phyloP scores from a whole-genome alignment of 2,329 filamentous ascomycete species.

The Sporothrix pallida region DNA sequence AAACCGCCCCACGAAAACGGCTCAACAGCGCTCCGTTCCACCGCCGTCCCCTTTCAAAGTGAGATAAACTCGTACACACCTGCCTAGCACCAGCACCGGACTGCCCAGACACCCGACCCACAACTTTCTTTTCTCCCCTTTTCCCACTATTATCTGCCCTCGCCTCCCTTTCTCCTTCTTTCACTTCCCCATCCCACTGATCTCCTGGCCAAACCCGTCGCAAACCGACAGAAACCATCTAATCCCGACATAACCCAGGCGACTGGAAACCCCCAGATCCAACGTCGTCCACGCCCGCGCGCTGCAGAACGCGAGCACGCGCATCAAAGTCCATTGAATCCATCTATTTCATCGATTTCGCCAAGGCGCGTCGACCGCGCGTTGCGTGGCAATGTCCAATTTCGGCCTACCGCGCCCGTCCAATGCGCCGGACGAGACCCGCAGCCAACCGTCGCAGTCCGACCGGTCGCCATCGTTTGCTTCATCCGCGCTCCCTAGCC shows the following conservation, averaged over 20 bases:
- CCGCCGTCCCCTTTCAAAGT: neutral
- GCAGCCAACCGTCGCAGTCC: slow-evolving; percentile 32
- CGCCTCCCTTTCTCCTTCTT: slow-evolving; percentile 10
- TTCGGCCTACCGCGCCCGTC: slow-evolving; percentile 37
- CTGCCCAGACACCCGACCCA: neutral
- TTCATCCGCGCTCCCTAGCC: slow-evolving; percentile 32
- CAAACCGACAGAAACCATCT: slow-evolving; percentile 42
- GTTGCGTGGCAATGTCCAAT: slow-evolving; percentile 41
- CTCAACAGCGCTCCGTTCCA: neutral
- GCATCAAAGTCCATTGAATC: slow-evolving; percentile 22
- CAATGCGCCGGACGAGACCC: slow-evolving; percentile 30
- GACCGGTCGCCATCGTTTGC: slow-evolving; percentile 35
- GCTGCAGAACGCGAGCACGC: neutral
- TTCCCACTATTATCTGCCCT: slow-evolving; percentile 28
- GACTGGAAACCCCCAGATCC: neutral
- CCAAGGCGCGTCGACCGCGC: slow-evolving; percentile 6
- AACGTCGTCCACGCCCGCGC: slow-evolving; percentile 13
- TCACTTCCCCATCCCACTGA: slow-evolving; percentile 22
- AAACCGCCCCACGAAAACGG: slow-evolving; percentile 10
- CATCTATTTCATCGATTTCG: slow-evolving; percentile 23
- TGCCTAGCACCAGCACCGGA: neutral
- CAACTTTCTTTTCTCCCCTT: slow-evolving; percentile 14
- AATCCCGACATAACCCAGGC: slow-evolving; percentile 34
- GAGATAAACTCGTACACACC: neutral
- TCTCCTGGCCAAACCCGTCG: slow-evolving; percentile 39